phyloP scores from a whole-genome alignment of 352 stramenopile genomes.

The Phytophthora cryptogea region DNA sequence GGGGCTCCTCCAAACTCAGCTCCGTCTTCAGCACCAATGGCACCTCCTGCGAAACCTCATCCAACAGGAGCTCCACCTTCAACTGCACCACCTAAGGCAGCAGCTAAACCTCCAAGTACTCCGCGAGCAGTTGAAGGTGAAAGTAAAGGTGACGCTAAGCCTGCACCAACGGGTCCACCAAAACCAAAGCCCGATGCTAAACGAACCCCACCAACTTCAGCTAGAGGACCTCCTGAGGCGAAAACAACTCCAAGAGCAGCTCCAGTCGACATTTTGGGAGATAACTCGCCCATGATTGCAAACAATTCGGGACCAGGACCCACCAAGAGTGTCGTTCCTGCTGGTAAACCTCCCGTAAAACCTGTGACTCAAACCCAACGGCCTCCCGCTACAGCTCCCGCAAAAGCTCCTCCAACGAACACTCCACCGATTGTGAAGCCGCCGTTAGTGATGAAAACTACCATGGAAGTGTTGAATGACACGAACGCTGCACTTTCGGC shows the following conservation, averaged over 20 bases:
- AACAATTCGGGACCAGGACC: background rate
- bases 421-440: constrained; percentile 37
- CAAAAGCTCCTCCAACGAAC: constrained; percentile 12
- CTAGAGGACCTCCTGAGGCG: constrained; percentile 23
- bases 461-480: constrained; percentile 75
- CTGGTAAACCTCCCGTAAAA: constrained; percentile 25
- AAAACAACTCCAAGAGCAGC: constrained; percentile 34
- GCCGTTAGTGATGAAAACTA: constrained; percentile 56
- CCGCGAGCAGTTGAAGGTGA: constrained; percentile 22
- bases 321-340: constrained; percentile 12
- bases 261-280: constrained; percentile 52
- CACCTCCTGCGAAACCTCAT: constrained; percentile 8
- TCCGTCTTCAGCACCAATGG: background rate
- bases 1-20: constrained; percentile 3
- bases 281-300: constrained; percentile 22
- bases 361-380: constrained; percentile 9
- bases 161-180: constrained; percentile 8
- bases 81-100: constrained; percentile 23
- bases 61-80: constrained; percentile 20
- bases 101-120: constrained; percentile 20
- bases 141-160: constrained; percentile 21
- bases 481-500: constrained; percentile 46
- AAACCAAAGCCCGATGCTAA: constrained; percentile 38
- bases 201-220: constrained; percentile 24
- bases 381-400: constrained; percentile 18